phyloP scores from a whole-genome alignment of 345 rosid species.

The Eucalyptus virginea region DNA sequence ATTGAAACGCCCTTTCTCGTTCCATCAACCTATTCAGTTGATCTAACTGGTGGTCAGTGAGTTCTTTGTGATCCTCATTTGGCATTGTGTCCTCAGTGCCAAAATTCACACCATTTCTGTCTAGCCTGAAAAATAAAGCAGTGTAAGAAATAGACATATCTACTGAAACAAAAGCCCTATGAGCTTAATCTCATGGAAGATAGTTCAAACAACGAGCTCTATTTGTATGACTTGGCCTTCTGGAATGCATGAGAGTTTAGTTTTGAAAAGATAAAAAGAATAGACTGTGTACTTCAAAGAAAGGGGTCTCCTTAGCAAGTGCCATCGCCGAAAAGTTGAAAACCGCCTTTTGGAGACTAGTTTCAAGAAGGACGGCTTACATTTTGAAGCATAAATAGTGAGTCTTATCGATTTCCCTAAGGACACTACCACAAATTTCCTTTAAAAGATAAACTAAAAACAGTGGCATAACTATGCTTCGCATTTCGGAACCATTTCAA shows the following conservation, averaged over 20 bases:
- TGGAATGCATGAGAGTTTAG: neutral
- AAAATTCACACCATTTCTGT: slow-evolving; percentile 71
- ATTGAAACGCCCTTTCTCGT: neutral
- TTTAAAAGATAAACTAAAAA: too few species aligned
- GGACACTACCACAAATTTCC: too few species aligned
- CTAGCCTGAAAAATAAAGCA: slow-evolving; percentile 8
- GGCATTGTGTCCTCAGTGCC: slow-evolving; percentile 67
- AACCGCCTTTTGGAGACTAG: neutral
- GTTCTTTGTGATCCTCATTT: slow-evolving; percentile 48
- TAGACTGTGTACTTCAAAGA: too few species aligned
- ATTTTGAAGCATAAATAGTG: neutral
- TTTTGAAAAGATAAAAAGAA: too few species aligned
- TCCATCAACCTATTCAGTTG: neutral
- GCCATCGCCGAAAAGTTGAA: too few species aligned
- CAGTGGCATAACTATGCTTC: too few species aligned
- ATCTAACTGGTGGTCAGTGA: slow-evolving; percentile 7
- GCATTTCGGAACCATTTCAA: too few species aligned
- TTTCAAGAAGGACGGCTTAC: neutral
- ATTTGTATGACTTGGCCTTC: neutral
- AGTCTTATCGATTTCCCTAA: neutral
- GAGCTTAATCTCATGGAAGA: neutral
- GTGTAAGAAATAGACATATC: neutral
- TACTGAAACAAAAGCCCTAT: neutral
- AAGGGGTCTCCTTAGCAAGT: too few species aligned
- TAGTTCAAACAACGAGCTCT: neutral